Evolutionary conservation across 768 basidiomycete species (phyloP).

Genomic region (Asterophora parasitica): DNA sequence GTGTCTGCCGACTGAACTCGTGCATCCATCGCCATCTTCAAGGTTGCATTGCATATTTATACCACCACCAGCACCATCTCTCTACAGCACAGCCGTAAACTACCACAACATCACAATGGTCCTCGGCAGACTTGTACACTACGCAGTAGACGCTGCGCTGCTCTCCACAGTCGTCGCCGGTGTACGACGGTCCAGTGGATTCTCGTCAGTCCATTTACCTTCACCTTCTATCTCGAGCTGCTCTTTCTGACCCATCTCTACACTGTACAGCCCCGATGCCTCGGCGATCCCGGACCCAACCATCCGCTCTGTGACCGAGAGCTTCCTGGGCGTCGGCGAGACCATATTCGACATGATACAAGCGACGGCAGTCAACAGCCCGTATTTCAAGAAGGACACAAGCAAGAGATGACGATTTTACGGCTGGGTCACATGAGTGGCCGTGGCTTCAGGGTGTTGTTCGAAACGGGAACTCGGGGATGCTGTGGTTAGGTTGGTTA

Average conservation of each 20-base stretch:
- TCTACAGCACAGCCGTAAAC: too few relatives aligned
- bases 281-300: conserved; percentile 72
- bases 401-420: conserved; percentile 26
- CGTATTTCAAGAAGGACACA: conserved; percentile 68
- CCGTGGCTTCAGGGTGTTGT: too few relatives aligned
- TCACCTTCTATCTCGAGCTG: conserved; percentile 3
- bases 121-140: conserved; percentile 77
- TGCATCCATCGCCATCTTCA: too few relatives aligned
- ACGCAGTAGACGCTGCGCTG: conserved; percentile 78
- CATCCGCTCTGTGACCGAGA: conserved; percentile 68
- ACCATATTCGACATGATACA: conserved; percentile 83
- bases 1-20: too few relatives aligned
- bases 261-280: conserved; percentile 55
- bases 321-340: conserved; percentile 84
- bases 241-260: conserved; percentile 1
- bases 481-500: not conserved
- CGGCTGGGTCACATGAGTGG: conserved; percentile 14
- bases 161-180: conserved; percentile 89
- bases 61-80: too few relatives aligned
- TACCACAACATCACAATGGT: too few relatives aligned
- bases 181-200: conserved; percentile 85
- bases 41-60: too few relatives aligned
- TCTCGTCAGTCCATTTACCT: conserved; percentile 60
- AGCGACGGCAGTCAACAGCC: conserved; percentile 79
- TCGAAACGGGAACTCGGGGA: too few relatives aligned